Base-by-base conservation (phyloP, 1,284 basidiomycete genomes). In the Testicularia cyperi region DNA sequence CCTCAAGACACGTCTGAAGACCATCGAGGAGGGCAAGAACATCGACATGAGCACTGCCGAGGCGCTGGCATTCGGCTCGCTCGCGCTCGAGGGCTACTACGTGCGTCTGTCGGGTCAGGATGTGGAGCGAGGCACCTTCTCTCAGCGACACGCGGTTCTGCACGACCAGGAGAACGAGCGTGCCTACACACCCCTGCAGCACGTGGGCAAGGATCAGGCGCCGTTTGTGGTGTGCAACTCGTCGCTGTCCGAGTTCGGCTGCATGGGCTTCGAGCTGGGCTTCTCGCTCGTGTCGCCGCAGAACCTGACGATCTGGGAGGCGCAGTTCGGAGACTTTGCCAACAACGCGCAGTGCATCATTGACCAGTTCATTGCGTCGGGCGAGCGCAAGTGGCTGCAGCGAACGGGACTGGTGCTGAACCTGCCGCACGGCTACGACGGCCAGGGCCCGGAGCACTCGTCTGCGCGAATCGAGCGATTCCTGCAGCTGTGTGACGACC, bases 31-130 rank as follows among this genome's bases (percentile, higher is more conserved):
- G 65, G 95, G 92, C 55, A 82, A 80, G 63, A 88, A 88, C 79
- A 95, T 98, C 70, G 95, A 99, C 79, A 97, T 94, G 92, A 88
- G 91, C 14, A 99, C 95, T n/a, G 94, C 92, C 53, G 95, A 99
- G 80, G 91, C 95, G 0, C 85, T 99, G 44, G 95, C 95, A 0
- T 91, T 98, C 72, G 95, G 94, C 56, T 84, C 91, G 13, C 85
- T 98, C 39, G 88, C 88, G 23, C 81, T 94, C 35, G 92, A 98
- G 80, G 88, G 90, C 72, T 88, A 87, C 47, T 91, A 98, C 77
- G 88, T 99, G 42, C 89, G 95, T 70, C 82, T 98, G 2, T 96
- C 92, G 1, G 95, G 95, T 34, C 95, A 99, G 80, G 95, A 98
- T 78, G 94, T 98, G 43, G 95, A 99, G 80, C 88, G 95, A 78